These are phyloP conservation scores for Trametes cinnabarina DNA, from an alignment of 768 basidiomycete genomes.

Conservation along the genomic window DNA sequence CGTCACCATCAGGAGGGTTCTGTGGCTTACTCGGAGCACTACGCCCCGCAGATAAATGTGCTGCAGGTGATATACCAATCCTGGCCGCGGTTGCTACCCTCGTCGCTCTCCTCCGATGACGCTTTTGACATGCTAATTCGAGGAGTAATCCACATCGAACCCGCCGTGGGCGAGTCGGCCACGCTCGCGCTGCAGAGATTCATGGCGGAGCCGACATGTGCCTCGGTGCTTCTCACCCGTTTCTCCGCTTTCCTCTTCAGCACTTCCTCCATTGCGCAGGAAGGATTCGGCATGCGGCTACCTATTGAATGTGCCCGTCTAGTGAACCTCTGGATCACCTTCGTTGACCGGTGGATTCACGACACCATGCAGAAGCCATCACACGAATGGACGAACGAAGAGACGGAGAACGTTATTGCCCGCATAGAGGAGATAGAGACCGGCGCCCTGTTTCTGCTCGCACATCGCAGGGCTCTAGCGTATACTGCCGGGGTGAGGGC, in stretches of 20 bases:
- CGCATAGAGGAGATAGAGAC: conserved; percentile 65
- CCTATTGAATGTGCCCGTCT: conserved; percentile 66
- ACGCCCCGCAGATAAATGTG: conserved; percentile 63
- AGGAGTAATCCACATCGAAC: conserved; percentile 85
- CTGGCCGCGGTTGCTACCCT: conserved; percentile 78
- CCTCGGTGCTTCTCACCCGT: conserved; percentile 55
- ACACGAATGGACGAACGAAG: conserved; percentile 39
- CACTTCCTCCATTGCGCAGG: conserved; percentile 58
- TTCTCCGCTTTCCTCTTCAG: conserved; percentile 76
- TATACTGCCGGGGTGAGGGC: conserved; percentile 63
- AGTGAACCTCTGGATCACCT: conserved; percentile 67
- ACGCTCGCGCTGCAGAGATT: conserved; percentile 68
- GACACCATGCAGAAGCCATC: conserved; percentile 42
- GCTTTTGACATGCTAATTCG: conserved; percentile 77
- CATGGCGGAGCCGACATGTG: conserved; percentile 57
- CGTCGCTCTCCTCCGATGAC: conserved; percentile 50
- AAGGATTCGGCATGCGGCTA: conserved; percentile 60
- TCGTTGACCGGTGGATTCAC: conserved; percentile 69
- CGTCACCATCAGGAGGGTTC: conserved; percentile 65
- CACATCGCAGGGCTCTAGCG: conserved; percentile 50
- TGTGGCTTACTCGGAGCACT: conserved; percentile 64
- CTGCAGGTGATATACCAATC: conserved; percentile 77
- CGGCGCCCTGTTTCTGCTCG: conserved; percentile 72
- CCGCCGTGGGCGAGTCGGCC: conserved; percentile 66
- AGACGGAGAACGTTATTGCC: conserved; percentile 41